Base-by-base conservation (phyloP, 2,329 filamentous ascomycete species). In the Cryphonectria carpinicola region DNA sequence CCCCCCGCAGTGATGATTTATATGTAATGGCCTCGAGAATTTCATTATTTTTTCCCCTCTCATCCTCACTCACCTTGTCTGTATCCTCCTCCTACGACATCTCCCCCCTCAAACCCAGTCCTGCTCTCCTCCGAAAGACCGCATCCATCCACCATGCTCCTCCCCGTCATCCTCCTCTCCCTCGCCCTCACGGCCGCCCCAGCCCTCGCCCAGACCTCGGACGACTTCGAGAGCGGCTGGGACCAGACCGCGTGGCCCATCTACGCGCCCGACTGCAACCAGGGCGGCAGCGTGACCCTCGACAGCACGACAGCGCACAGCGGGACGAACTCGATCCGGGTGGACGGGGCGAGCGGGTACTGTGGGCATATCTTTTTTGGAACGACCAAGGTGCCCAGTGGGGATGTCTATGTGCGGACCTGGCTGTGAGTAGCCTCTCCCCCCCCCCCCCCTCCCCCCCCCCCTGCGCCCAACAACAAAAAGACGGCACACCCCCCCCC, bases 361-460 rank as follows among this genome's bases (percentile, higher is more conserved):
- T 88, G 86, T 69, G 86, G 86, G 35, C 88, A 90, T 76, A 86
- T 88, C 62, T 90, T 90, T 79, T 86, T 90, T 70, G 88, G 88
- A 71, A 89, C 88, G 1, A 86, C 80, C 1, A 82, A 84, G 62
- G 80, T 90, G 3, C 88, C 88, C 0, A 82, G 77, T 66, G 87
- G 88, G 2, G 85, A 89, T 76, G 80, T 90, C 67, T 89, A 89
- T 69, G 87, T 89, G 35, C 77, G 87, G 73, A 80, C 82, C 25
- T 89, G 80, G 74, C 70, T 90, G 87, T 89, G 80, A 82, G 87
- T 82, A n/a, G n/a, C n/a, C n/a, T n/a, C n/a, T n/a, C n/a, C n/a
- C n/a, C n/a, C n/a, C n/a, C n/a, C n/a, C n/a, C n/a, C n/a, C n/a
- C n/a, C n/a, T n/a, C n/a, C n/a, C n/a, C n/a, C n/a, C n/a, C n/a